Evolutionary conservation across 2,329 filamentous ascomycete species (phyloP), one percentile per base, ranked within the genome.

Genomic region (Cylindrodendrum hubeiense): DNA sequence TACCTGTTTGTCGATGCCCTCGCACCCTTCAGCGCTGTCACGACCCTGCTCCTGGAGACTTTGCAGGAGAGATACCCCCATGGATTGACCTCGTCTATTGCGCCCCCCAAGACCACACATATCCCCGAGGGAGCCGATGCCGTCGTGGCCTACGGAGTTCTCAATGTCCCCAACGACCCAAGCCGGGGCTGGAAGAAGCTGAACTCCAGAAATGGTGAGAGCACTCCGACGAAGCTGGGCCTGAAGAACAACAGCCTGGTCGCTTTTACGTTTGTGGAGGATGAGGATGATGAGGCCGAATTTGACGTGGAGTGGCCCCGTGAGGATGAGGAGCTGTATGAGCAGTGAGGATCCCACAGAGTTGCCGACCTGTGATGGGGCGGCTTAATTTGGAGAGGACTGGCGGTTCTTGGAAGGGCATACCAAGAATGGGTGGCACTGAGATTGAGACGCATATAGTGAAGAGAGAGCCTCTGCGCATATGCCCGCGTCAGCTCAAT

Each of bases 1-100:
- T 88, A 92, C 72, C 83, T 94, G 63, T 90, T 92, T 67, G 84
- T 91, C 49, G 85, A 89, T 41, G 81, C 89, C 5, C 80, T 85
- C 15, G 84, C 85, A 41, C 79, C 88, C 12, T 88, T 93, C 73
- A 79, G 83, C 17, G 78, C 82, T 1, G 81, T 92, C 63, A 89
- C 89, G 61, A 71, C 82, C 19, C 84, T 89, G 21, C 85, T 95
- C 2, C 79, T 92, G 19, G 78, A 82, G 1, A 80, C 88, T 12
- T 79, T 94, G 6, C 81, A 76, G 28, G 87, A 90, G 47, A 81
- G 87, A 28, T 90, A 89, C 65, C 85, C 88, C 0, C 61, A 78
- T 0, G 88, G 89, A 1, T 80, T 91, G 5, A 80, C 78, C 1
- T 78, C 78, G 12, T 77, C 79, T 17, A 61, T 76, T 19, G 71